Conservation (phyloP, 306 rosid species). For the Quercus parvula region DNA sequence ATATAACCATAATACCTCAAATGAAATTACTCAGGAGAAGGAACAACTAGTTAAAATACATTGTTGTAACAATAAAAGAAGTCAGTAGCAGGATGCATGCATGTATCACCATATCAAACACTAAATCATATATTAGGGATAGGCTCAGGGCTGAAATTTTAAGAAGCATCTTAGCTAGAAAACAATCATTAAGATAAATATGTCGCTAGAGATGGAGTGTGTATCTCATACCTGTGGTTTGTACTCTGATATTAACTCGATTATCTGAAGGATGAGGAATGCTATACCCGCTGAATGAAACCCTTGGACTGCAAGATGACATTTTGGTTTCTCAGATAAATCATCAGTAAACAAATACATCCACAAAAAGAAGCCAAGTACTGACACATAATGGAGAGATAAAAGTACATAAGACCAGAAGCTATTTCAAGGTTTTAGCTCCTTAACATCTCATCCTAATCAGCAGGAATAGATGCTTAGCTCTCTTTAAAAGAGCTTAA, state of each 20-base stretch:
- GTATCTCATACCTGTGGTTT: constrained; percentile 59
- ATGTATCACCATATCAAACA: not conserved
- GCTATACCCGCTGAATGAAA: constrained; percentile 72
- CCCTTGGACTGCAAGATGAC: constrained; percentile 64
- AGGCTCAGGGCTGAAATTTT: not conserved
- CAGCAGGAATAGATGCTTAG: not conserved
- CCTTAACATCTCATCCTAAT: not conserved
- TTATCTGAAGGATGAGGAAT: constrained; percentile 92
- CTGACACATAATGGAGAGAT: not conserved
- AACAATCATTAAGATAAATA: not conserved
- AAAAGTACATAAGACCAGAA: not conserved
- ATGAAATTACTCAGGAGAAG: not conserved
- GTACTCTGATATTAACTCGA: constrained; percentile 73
- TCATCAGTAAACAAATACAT: not conserved
- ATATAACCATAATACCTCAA: not conserved
- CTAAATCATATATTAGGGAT: not conserved
- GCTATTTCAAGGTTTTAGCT: not conserved
- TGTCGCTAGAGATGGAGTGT: not conserved
- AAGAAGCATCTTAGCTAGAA: not conserved
- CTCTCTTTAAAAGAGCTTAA: too few relatives aligned
- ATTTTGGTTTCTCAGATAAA: constrained; percentile 5
- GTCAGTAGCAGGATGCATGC: not conserved
- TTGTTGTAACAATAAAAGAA: not conserved
- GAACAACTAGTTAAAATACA: too few relatives aligned
- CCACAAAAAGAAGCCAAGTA: not conserved